Evolutionary conservation across 1,139 yeast species (phyloP).

Genomic region (Suhomyces coccinellae): DNA sequence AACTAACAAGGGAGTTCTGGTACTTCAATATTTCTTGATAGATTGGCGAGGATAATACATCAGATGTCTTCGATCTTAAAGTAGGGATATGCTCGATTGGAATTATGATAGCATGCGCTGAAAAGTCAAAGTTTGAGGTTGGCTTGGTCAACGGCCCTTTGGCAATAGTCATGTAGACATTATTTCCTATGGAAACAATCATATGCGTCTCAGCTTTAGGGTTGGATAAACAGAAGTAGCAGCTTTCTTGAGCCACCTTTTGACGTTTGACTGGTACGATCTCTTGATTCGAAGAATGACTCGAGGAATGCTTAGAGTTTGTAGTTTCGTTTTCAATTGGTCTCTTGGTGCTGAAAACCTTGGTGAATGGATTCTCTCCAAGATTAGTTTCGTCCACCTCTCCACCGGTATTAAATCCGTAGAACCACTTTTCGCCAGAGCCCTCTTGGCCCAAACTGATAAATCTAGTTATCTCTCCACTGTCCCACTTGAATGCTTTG

Average conservation of each 20-base stretch:
- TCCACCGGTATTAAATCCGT: slow-evolving; percentile 55
- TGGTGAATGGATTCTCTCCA: slow-evolving; percentile 41
- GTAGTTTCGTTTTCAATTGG: background rate
- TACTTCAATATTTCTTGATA: slow-evolving; percentile 36
- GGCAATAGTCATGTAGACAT: slow-evolving; percentile 72
- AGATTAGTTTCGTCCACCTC: slow-evolving; percentile 15
- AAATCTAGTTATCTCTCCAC: slow-evolving; percentile 51
- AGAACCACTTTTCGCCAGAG: slow-evolving; percentile 64
- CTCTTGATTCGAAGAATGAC: background rate
- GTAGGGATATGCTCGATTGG: slow-evolving; percentile 76
- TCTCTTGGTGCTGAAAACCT: background rate
- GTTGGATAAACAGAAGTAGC: slow-evolving; percentile 85
- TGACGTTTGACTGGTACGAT: background rate
- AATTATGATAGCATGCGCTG: slow-evolving; percentile 84
- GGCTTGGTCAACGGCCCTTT: slow-evolving; percentile 80
- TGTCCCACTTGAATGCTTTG: slow-evolving; percentile 59
- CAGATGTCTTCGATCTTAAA: slow-evolving; percentile 20
- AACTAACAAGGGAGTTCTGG: slow-evolving; percentile 45
- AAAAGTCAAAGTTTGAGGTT: slow-evolving; percentile 45
- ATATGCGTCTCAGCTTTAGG: slow-evolving; percentile 78
- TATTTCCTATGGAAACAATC: slow-evolving; percentile 72
- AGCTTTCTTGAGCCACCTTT: slow-evolving; percentile 51
- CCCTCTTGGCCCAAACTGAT: slow-evolving; percentile 64
- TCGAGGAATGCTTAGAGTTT: background rate
- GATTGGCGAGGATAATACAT: slow-evolving; percentile 21